Evolutionary conservation across 768 basidiomycete genomes (phyloP), one percentile per base, ranked within the genome.

Genomic region (Cystobasidium tubakii): DNA sequence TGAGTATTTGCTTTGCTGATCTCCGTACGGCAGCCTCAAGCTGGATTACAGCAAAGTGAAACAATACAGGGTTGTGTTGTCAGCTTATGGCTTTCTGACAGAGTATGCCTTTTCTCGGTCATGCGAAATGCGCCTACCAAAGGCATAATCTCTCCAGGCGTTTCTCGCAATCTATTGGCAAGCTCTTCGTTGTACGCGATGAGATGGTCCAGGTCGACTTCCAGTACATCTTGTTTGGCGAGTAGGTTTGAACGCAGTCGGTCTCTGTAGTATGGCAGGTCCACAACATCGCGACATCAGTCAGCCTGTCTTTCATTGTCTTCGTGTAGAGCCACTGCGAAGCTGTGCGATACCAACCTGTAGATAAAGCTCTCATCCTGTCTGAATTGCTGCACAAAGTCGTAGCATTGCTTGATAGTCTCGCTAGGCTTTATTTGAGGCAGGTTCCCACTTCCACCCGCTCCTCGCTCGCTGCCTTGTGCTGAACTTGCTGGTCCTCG

Each of bases 361-460:
- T 98, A 98, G 66, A 91, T 87, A 83, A 93, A 98, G 79, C 91
- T 90, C 76, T 89, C 90, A 13, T 90, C 91, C 60, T 94, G 86
- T 75, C 94, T 87, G 82, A 90, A 97, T 66, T 88, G 87, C 67
- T 91, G 84, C 54, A 97, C 84, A 82, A 98, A 97, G 39, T 96
- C 90, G 72, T 43, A 76, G 27, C 72, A 57, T 29, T 60, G 73
- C 69, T 63, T 74, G 53, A 75, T 75, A n/a, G 71, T 71, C 62
- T 75, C 69, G 34, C 42, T 53, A 19, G 74, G 74, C 44, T 44
- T 74, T 3, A 74, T 29, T 71, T 65, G 69, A 6, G 57, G 25
- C 9, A 27, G 3, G 17, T n/a, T 33, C 25, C 29, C 72, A 29
- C 65, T 46, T 27, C 25, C 31, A 29, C 43, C 55, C 27, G 29